Base-by-base conservation (phyloP, 192 early-diverging fungal species). In the Funneliformis geosporum region DNA sequence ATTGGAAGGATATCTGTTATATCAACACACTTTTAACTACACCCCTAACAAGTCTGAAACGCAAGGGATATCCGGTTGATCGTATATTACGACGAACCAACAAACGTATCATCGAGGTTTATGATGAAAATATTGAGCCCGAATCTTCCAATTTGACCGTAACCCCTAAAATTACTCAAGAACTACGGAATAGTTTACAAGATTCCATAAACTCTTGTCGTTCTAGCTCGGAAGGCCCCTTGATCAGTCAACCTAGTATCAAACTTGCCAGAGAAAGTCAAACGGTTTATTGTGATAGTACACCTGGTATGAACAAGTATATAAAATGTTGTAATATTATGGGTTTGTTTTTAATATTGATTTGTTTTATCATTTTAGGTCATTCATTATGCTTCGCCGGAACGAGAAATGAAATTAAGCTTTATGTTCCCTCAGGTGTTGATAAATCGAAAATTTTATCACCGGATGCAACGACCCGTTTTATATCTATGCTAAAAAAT, bases 61-160 rank as follows among this genome's bases (percentile, higher is more conserved):
- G 77, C 42, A 68, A 70, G 42, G 65, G 67, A 94, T 86, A 87
- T 43, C 88, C 87, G 47, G 86, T 90, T 18, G 88, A 89, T 68
- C 88, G 89, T 59, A 91, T 88, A 85, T 83, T 66, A 86, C 85
- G 14, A 85, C 83, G 47, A 88, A 84, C 39, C 80, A 39, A 28
- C 11, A 18, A 33, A 39, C 42, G 16, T 69, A n/a, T n/a, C n/a
- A n/a, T n/a, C n/a, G n/a, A n/a, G n/a, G n/a, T n/a, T n/a, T n/a
- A n/a, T 43, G 38, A 38, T n/a, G 27, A 40, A 2, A 68, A 68
- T 40, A 6, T 79, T 2, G 83, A 81, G 33, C 79, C 83, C 55
- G 73, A 64, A 77, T 14, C 43, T 79, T 9, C 39, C 67, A 12
- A 8, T 28, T 65, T n/a, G n/a, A 25, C 10, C 8, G 14, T 69